These are phyloP conservation scores for Debaryomyces singareniensis DNA, from an alignment of 1,139 yeast species.

Conservation along the genomic window DNA sequence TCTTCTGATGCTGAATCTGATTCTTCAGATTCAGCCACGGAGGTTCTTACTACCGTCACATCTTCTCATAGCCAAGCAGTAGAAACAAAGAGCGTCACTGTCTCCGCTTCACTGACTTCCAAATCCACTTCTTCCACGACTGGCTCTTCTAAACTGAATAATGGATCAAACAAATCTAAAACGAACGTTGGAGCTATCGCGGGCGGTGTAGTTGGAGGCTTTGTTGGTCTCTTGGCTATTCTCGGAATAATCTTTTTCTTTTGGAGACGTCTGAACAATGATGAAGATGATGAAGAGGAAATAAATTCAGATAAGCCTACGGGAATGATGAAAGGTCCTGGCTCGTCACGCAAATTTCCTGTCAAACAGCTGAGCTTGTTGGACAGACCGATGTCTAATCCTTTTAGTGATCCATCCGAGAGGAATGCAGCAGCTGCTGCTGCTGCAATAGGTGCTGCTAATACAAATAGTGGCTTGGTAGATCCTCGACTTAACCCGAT, in stretches of 20 bases:
- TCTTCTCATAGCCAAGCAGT: conserved; percentile 2
- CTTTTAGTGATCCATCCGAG: conserved; percentile 55
- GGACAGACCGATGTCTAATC: conserved; percentile 45
- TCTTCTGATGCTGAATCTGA: conserved; percentile 4
- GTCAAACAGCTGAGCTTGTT: conserved; percentile 21
- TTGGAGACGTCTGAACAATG: conserved; percentile 35
- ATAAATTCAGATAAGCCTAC: conserved; percentile 32
- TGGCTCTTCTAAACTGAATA: conserved; percentile 3
- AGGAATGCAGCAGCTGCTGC: conserved; percentile 21
- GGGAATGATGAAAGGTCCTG: conserved; percentile 16
- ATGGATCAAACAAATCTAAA: conserved; percentile 5
- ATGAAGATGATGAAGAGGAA: conserved; percentile 43
- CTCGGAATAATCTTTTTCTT: conserved; percentile 41
- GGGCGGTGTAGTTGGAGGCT: conserved; percentile 66
- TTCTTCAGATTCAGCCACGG: conserved; percentile 4
- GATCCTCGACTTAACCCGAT: conserved; percentile 61
- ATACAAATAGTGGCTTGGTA: conserved; percentile 16
- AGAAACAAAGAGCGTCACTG: conserved; percentile 10
- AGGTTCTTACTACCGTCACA: conserved; percentile 6
- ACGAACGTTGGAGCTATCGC: conserved; percentile 50
- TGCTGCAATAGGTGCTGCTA: conserved; percentile 14
- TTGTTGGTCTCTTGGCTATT: conserved; percentile 43
- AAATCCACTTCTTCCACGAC: conserved; percentile 8
- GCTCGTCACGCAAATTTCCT: conserved; percentile 23
- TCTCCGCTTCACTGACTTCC: conserved; percentile 6